Conservation (phyloP, 495 filamentous ascomycete genomes). For the Sphaerosporella brunnea region DNA sequence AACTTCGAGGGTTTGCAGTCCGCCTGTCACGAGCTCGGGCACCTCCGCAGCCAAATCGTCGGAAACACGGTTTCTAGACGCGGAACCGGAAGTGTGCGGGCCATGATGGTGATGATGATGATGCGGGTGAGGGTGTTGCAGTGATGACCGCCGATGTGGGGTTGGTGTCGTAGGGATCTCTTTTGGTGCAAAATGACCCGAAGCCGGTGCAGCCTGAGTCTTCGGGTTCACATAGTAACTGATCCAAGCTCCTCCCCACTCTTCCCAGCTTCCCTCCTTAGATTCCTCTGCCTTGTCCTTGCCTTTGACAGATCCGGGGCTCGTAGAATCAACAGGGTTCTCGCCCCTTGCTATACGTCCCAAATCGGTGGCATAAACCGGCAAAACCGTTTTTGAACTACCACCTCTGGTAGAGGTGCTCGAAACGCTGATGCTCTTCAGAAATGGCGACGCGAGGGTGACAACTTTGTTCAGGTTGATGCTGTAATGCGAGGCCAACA, state of each 20-base stretch:
- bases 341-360: conserved; percentile 46
- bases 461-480: conserved; percentile 81
- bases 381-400: conserved; percentile 27
- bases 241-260: conserved; percentile 48
- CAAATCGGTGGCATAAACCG: conserved; percentile 60
- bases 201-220: conserved; percentile 11
- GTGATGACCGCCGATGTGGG: conserved; percentile 30
- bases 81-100: conserved; percentile 16
- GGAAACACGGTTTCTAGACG: conserved; percentile 16
- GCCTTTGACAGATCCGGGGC: conserved; percentile 23
- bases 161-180: conserved; percentile 40
- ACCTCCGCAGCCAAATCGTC: conserved; percentile 37
- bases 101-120: conserved; percentile 14
- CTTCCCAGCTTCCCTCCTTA: conserved; percentile 35
- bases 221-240: conserved; percentile 44
- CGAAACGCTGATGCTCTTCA: conserved; percentile 39
- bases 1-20: conserved; percentile 52
- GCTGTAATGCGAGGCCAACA: conserved; percentile 78
- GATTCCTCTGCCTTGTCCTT: conserved; percentile 19
- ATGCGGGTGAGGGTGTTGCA: conserved; percentile 22
- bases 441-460: conserved; percentile 65
- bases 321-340: conserved; percentile 30
- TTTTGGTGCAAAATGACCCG: conserved; percentile 12
- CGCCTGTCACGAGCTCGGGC: conserved; percentile 31
- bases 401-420: conserved; percentile 28